Evolutionary conservation across 2,329 filamentous ascomycete species (phyloP).

Genomic region (Aschersonia sp.): DNA sequence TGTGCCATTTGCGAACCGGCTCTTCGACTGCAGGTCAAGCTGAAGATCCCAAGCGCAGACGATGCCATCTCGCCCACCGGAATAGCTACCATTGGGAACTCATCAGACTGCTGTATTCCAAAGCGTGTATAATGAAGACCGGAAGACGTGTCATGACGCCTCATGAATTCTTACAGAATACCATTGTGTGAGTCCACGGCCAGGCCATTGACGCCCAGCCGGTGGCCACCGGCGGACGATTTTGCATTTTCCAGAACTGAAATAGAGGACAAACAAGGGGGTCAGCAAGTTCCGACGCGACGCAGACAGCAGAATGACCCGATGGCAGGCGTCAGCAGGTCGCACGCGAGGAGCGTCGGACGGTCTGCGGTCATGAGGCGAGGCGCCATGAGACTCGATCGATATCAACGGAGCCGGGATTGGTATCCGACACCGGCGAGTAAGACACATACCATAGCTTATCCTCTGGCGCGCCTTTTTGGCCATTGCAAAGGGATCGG

Average conservation of each 20-base stretch:
- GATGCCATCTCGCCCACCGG: constrained; percentile 85
- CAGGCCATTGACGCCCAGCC: constrained; percentile 88
- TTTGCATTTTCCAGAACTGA: constrained; percentile 45
- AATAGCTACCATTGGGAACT: constrained; percentile 50
- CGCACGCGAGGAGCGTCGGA: no score
- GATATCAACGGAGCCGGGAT: no score
- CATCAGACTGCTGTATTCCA: background rate
- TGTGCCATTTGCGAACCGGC: constrained; percentile 11
- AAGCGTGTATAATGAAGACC: background rate
- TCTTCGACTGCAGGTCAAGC: constrained; percentile 40
- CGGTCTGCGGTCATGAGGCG: no score
- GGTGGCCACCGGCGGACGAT: constrained; percentile 60
- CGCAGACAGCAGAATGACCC: background rate
- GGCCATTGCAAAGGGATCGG: constrained; percentile 31
- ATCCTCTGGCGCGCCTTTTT: constrained; percentile 57
- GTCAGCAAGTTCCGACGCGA: background rate
- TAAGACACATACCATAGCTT: constrained; percentile 42
- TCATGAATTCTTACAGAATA: constrained; percentile 54
- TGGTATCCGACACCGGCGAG: no score
- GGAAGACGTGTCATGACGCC: background rate
- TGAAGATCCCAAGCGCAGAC: constrained; percentile 92
- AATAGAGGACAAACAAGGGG: background rate
- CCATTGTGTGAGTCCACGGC: constrained; percentile 72
- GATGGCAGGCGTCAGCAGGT: no score
- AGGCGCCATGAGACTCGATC: no score